Base-by-base conservation (phyloP, 345 rosid species). In the Conringia planisiliqua region DNA sequence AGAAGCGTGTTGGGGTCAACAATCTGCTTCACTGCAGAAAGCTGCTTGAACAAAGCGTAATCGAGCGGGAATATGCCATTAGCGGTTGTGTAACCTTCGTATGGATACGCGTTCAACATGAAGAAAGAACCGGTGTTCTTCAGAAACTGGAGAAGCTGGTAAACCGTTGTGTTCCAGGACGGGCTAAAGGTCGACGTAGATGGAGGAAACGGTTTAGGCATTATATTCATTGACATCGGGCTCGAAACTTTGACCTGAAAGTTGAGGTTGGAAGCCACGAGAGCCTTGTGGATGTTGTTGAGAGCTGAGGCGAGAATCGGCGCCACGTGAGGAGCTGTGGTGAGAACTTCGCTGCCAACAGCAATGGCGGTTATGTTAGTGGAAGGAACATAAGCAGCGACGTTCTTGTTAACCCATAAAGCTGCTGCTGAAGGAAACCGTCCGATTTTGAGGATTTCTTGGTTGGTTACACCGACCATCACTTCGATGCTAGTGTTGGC, bases 71-170 rank as follows among this genome's bases (percentile, higher is more conserved):
- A 96, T 39, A 96, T 79, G 47, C 98, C 98, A 12, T 89, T 82
- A 20, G 89, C 98, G 4, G 83, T 82, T 2, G 93, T 86, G 86
- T 92, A 96, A 43, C 97, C 96, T 66, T 88, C 85, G 78, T 92
- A 96, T 33, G 98, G 98, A 82, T 96, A 92, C 1, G 98, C 98
- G 60, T 96, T 96, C 40, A 96, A 54, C 99, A 96, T 96, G 86
- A 78, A 96, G 48, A 75, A 88, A 0, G 99, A 92, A 39, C 83
- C 80, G 0, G 99, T 96, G 81, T 90, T 96, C 90, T 88, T 82
- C 72, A 96, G 75, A 79, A 92, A 96, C 88, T 87, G 98, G 65
- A 96, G 98, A 46, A 96, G 73, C 83, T 92, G 98, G 76, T 82
- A 82, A 20, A 96, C 70, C 0, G 91, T 90, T 6, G 92, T 76